Conservation (phyloP, 768 basidiomycete genomes). For the Podaxis carcinomalis region DNA sequence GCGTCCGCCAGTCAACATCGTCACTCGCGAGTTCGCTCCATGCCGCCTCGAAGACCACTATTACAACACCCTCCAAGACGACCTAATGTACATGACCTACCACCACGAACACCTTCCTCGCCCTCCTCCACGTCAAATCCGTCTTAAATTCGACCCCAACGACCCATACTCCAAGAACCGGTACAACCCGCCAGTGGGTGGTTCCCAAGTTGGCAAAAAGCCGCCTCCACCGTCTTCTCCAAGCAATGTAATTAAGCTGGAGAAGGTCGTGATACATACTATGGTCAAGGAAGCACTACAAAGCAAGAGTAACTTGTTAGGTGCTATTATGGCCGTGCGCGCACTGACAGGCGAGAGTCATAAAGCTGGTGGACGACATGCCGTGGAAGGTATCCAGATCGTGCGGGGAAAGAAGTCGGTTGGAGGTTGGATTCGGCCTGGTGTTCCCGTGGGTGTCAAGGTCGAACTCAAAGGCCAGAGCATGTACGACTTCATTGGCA, state of each 20-base stretch:
- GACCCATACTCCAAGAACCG: constrained; percentile 84
- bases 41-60: constrained; percentile 84
- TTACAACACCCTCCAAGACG: constrained; percentile 72
- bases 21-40: constrained; percentile 66
- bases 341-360: constrained; percentile 82
- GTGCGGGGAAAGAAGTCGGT: constrained; percentile 63
- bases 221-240: constrained; percentile 62
- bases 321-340: constrained; percentile 84
- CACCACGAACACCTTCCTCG: constrained; percentile 58
- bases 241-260: constrained; percentile 69
- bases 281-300: constrained; percentile 78
- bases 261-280: constrained; percentile 81
- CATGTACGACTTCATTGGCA: constrained; percentile 93
- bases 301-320: constrained; percentile 70
- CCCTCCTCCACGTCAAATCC: constrained; percentile 51
- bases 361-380: constrained; percentile 66
- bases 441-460: constrained; percentile 81
- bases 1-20: constrained; percentile 61
- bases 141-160: constrained; percentile 66
- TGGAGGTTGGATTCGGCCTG: constrained; percentile 82
- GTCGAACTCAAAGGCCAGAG: constrained; percentile 86
- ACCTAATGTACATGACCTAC: constrained; percentile 95
- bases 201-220: constrained; percentile 62
- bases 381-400: constrained; percentile 75
- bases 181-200: constrained; percentile 70